Conservation (phyloP, 2,329 filamentous ascomycete species). For the Trichoderma cornu-damae region DNA sequence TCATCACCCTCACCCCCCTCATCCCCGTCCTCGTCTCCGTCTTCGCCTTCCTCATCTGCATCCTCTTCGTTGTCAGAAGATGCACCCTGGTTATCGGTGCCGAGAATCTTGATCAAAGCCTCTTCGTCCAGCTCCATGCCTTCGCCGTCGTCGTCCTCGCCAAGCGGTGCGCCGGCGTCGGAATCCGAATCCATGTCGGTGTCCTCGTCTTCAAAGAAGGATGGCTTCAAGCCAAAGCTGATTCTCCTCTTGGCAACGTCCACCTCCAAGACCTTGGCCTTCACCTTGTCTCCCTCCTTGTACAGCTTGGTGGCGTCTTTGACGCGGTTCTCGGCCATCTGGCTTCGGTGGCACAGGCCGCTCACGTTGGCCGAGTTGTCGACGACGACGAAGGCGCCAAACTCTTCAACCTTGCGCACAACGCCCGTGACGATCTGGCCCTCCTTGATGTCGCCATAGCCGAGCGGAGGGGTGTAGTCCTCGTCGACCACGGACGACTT, state of each 20-base stretch:
- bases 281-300: constrained; percentile 85
- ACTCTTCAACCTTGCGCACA: constrained; percentile 89
- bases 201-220: constrained; percentile 67
- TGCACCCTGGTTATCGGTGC: constrained; percentile 42
- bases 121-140: constrained; percentile 47
- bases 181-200: constrained; percentile 47
- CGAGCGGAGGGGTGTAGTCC: constrained; percentile 67
- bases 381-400: constrained; percentile 88
- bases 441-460: constrained; percentile 68
- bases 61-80: constrained; percentile 36
- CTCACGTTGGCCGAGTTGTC: constrained; percentile 85
- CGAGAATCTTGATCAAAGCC: constrained; percentile 40
- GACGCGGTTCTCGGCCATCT: constrained; percentile 81
- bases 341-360: constrained; percentile 84
- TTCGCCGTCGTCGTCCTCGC: constrained; percentile 43
- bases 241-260: constrained; percentile 71
- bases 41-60: constrained; percentile 23
- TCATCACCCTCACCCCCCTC: constrained; percentile 43
- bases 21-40: too few species aligned
- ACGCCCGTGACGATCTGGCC: constrained; percentile 85
- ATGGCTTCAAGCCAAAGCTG: constrained; percentile 87
- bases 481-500: constrained; percentile 80
- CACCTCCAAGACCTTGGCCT: constrained; percentile 79
- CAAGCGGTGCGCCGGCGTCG: constrained; percentile 43
- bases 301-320: constrained; percentile 86